Base-by-base conservation (phyloP, 2,329 filamentous ascomycete species). In the Magnaporthiopsis poae region DNA sequence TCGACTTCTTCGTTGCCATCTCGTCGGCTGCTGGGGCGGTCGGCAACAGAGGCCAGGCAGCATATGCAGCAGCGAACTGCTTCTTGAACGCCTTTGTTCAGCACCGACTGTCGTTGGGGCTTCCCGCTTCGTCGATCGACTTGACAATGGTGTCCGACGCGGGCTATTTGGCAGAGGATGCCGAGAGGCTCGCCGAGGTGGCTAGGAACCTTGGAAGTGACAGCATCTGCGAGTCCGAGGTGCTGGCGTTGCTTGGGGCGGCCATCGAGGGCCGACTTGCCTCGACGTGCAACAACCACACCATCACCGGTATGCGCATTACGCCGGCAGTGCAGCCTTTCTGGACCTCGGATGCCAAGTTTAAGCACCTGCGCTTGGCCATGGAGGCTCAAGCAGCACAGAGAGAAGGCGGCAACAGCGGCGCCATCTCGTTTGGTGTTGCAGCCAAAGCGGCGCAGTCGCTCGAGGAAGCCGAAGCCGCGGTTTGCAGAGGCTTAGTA, bases 1-100 rank as follows among this genome's bases (percentile, higher is more conserved):
- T 83, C 1, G 81, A 84, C 72, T 85, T 86, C 74, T 86, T 86
- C 73, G 75, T 83, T 31, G 77, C 80, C 33, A 79, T 84, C n/a
- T 86, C 84, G 11, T 81, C 79, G 1, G 69, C 77, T 8, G 72
- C 73, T 0, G 75, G 74, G 21, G 68, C 72, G 3, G 0, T 84
- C 18, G 83, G 82, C 0, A 81, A 82, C 71, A 76, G 77, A 62
- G 80, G 80, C 0, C 83, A 86, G 68, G 80, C 82, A 5, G 81
- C 82, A 3, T 87, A 87, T 71, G 76, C 79, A 11, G 77, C 79
- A 5, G 79, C 75, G 25, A 81, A 81, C 69, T 73, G 73, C 62
- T 81, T 77, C 71, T 71, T 79, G 63, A 75, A 80, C 64, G 73
- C 74, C 15, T 71, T 81, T 8, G 77, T 75, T n/a, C 74, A 75